A percentile compares a stretch with the other conserved stretches of the same genome.
Conservation (phyloP, 2,329 filamentous ascomycete genomes). For the Mariannaea sp. region DNA sequence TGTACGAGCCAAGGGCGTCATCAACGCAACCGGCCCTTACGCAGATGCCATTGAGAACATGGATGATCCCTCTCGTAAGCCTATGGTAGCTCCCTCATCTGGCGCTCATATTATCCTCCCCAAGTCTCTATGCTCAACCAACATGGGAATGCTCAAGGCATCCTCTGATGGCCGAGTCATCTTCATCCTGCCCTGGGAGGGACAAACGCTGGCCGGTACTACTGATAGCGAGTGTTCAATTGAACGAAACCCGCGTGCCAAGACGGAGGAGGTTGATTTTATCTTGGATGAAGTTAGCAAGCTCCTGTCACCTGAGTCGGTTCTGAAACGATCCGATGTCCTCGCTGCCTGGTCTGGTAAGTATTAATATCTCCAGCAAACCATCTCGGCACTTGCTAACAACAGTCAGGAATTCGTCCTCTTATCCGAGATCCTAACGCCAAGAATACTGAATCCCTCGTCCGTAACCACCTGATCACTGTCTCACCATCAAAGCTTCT, state of each 20-base stretch:
- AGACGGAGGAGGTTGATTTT: conserved; percentile 79
- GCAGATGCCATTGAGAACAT: conserved; percentile 80
- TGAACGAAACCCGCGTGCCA: conserved; percentile 70
- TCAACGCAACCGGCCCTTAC: conserved; percentile 86
- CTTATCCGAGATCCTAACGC: conserved; percentile 81
- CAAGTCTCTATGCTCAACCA: conserved; percentile 75
- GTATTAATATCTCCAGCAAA: conserved; percentile 10
- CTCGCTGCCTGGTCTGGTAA: conserved; percentile 80
- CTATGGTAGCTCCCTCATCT: conserved; percentile 79
- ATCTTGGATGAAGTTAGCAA: conserved; percentile 79
- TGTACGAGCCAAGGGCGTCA: conserved; percentile 78
- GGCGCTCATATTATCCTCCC: conserved; percentile 85
- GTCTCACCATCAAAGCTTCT: conserved; percentile 75
- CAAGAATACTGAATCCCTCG: conserved; percentile 80
- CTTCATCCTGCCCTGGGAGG: conserved; percentile 87
- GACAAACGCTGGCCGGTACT: conserved; percentile 83
- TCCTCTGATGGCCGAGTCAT: conserved; percentile 87
- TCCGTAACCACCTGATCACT: conserved; percentile 80
- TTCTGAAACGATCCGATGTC: conserved; percentile 74
- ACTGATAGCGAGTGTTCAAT: conserved; percentile 77
- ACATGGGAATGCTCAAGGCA: conserved; percentile 84
- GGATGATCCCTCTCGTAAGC: conserved; percentile 70
- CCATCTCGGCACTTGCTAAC: conserved; percentile 21
- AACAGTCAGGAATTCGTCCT: conserved; percentile 65
- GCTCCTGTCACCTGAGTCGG: conserved; percentile 76